Conservation (phyloP, 140 eudicot genomes). For the Cichorium intybus region DNA sequence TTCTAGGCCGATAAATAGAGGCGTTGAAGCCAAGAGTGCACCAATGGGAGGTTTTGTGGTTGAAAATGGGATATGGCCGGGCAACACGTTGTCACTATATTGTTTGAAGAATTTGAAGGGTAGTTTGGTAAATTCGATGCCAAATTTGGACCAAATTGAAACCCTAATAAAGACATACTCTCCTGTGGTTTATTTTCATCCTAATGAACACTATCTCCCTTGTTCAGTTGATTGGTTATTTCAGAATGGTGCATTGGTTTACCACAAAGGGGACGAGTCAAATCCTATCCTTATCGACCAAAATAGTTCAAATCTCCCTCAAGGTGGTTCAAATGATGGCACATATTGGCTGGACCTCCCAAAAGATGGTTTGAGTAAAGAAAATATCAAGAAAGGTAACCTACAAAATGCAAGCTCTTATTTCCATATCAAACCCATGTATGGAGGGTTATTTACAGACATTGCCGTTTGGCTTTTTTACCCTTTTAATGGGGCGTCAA, state of each 20-base stretch:
- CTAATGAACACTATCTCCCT: constrained; percentile 44
- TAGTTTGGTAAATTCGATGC: constrained; percentile 39
- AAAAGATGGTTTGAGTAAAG: constrained; percentile 23
- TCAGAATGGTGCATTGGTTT: constrained; percentile 51
- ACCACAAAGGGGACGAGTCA: constrained; percentile 47
- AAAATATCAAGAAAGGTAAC: constrained; percentile 45
- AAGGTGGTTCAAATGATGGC: constrained; percentile 55
- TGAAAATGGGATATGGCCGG: constrained; percentile 33
- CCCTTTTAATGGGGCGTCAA: constrained; percentile 60
- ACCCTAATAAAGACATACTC: constrained; percentile 43
- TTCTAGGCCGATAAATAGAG: constrained; percentile 40
- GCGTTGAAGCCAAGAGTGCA: constrained; percentile 39
- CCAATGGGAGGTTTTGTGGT: constrained; percentile 46
- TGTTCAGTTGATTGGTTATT: constrained; percentile 64
- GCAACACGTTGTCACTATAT: constrained; percentile 25
- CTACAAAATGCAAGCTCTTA: constrained; percentile 37
- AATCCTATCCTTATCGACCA: constrained; percentile 33
- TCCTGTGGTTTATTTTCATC: constrained; percentile 46
- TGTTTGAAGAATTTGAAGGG: constrained; percentile 48
- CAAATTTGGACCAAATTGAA: constrained; percentile 45
- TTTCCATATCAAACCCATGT: constrained; percentile 52
- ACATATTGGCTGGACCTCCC: constrained; percentile 61
- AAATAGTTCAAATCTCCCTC: constrained; percentile 53
- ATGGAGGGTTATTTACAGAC: constrained; percentile 48
- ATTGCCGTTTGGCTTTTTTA: constrained; percentile 53